phyloP scores from a whole-genome alignment of 257 asterid species.

The Rauvolfia tetraphylla region DNA sequence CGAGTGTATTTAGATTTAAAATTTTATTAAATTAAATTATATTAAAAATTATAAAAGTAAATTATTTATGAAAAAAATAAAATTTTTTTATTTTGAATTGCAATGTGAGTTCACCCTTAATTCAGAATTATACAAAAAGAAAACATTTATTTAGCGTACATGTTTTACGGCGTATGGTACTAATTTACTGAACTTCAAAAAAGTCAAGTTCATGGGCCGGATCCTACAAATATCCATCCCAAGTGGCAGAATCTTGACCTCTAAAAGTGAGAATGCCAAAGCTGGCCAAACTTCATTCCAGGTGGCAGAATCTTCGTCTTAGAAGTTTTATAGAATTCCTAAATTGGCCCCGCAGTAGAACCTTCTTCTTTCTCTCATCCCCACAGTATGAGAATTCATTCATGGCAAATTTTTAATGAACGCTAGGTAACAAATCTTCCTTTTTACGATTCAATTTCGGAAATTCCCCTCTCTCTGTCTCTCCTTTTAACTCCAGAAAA shows the following conservation, averaged over 20 bases:
- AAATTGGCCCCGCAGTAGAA: constrained; percentile 26
- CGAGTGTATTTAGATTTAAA: too few species aligned
- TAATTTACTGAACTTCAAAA: too few species aligned
- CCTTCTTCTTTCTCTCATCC: constrained; percentile 23
- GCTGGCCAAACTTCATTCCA: background rate
- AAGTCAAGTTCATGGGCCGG: too few species aligned
- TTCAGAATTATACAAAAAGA: too few species aligned
- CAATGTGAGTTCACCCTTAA: too few species aligned
- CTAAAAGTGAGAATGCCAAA: too few species aligned
- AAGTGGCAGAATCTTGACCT: constrained; percentile 21
- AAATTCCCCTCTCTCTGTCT: constrained; percentile 27
- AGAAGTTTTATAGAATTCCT: constrained; percentile 4
- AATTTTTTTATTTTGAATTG: too few species aligned
- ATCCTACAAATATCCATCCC: background rate
- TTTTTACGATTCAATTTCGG: constrained; percentile 29
- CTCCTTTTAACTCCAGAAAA: background rate
- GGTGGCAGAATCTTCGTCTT: constrained; percentile 18
- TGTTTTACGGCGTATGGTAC: too few species aligned
- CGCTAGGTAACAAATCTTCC: constrained; percentile 29
- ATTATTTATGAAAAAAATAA: too few species aligned
- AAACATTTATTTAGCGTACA: too few species aligned
- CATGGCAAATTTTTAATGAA: background rate
- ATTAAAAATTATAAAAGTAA: too few species aligned
- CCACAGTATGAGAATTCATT: constrained; percentile 9
- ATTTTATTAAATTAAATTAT: too few species aligned